Conservation (phyloP, 164 flowering plant species). For the Stephania cephalantha region DNA sequence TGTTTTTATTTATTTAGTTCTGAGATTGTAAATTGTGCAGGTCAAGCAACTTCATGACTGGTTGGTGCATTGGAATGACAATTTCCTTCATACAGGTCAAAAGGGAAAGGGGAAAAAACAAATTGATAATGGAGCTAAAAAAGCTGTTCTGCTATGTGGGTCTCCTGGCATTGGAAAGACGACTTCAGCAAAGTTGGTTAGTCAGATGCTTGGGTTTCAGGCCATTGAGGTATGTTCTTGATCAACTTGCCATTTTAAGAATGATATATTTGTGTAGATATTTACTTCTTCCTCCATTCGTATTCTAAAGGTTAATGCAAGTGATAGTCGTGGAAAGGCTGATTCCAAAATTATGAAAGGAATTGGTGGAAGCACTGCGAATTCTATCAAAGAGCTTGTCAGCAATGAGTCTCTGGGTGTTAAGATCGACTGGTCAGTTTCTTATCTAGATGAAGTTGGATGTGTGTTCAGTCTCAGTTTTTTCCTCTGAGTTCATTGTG, state of each 20-base stretch:
- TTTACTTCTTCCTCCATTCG: not conserved
- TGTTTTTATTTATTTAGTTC: not conserved
- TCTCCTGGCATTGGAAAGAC: slow-evolving; percentile 97
- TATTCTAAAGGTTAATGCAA: slow-evolving; percentile 82
- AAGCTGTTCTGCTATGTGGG: slow-evolving; percentile 83
- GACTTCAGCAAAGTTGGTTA: slow-evolving; percentile 85
- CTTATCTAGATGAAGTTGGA: not conserved
- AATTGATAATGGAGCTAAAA: slow-evolving; percentile 66
- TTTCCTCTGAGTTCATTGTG: slow-evolving; percentile 2
- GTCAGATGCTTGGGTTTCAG: slow-evolving; percentile 90
- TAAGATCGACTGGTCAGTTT: slow-evolving; percentile 58
- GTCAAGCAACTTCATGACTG: slow-evolving; percentile 89
- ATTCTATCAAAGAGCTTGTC: slow-evolving; percentile 91
- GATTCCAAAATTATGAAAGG: slow-evolving; percentile 77
- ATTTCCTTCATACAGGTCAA: slow-evolving; percentile 43
- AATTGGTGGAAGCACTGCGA: slow-evolving; percentile 85
- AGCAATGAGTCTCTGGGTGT: slow-evolving; percentile 63
- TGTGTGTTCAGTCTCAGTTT: not conserved
- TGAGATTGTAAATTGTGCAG: slow-evolving; percentile 28
- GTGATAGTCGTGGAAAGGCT: slow-evolving; percentile 97
- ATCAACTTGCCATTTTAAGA: not conserved
- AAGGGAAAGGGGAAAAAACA: slow-evolving; percentile 68
- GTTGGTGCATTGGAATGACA: slow-evolving; percentile 73
- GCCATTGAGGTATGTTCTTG: slow-evolving; percentile 56
- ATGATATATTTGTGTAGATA: not conserved